phyloP scores from a whole-genome alignment of 1,139 yeast genomes.

The Yamadazyma aaseri region DNA sequence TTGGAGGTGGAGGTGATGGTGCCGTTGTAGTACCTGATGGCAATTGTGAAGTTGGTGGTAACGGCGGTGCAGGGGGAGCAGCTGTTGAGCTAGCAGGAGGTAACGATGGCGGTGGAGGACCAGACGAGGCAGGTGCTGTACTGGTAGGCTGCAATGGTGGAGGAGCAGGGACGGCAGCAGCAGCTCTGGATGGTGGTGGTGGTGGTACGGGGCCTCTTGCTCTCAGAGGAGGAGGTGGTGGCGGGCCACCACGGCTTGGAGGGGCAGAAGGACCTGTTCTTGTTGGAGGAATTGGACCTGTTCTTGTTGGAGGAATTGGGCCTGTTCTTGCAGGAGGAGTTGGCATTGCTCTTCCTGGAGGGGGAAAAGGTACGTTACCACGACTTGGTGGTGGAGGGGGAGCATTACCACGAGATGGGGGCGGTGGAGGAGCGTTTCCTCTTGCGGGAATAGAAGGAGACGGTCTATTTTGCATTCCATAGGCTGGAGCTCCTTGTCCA shows the following conservation, averaged over 20 bases:
- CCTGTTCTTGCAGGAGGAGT: constrained; percentile 20
- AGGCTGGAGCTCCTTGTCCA: constrained; percentile 1
- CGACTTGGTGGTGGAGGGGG: constrained; percentile 23
- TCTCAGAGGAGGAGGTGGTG: constrained; percentile 36
- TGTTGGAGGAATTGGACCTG: constrained; percentile 32
- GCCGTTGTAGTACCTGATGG: constrained; percentile 7
- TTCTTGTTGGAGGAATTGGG: constrained; percentile 35
- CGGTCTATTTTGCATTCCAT: constrained; percentile 1
- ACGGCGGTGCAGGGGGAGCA: neutral
- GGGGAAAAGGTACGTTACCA: constrained; percentile 28
- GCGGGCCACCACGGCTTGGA: constrained; percentile 18
- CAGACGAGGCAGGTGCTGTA: neutral
- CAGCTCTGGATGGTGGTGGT: constrained; percentile 13
- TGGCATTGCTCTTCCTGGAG: constrained; percentile 29
- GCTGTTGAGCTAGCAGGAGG: constrained; percentile 3
- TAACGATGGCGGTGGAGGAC: neutral
- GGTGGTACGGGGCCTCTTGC: constrained; percentile 24
- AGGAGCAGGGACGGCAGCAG: constrained; percentile 4
- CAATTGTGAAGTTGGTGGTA: constrained; percentile 1
- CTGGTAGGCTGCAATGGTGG: constrained; percentile 5
- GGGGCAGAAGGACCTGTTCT: constrained; percentile 23
- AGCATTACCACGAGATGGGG: constrained; percentile 16
- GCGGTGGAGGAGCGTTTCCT: constrained; percentile 18
- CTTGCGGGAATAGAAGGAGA: neutral
- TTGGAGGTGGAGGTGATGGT: constrained; percentile 17